Base-by-base conservation (phyloP, 2,329 filamentous ascomycete species). In the Claviceps quebecensis region DNA sequence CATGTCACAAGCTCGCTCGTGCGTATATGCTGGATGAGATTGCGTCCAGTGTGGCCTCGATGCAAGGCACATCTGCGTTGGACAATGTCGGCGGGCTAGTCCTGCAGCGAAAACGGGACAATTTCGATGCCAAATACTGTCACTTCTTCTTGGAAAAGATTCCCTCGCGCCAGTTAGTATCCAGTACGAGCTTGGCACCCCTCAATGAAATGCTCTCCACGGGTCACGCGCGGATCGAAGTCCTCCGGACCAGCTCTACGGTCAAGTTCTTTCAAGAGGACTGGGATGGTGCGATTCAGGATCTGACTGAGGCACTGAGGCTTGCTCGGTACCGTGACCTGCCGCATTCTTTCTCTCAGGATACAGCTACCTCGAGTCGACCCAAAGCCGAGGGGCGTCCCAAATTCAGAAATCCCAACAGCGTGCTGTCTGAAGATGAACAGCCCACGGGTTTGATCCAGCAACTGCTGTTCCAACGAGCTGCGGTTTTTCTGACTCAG, bases 71-170 rank as follows among this genome's bases (percentile, higher is more conserved):
- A 1, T 86, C 84, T 17, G 80, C 84, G 0, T 70, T 94, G 13
- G 86, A 93, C 59, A 84, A 87, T 53, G 83, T 93, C 2, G 86
- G 84, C 2, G 74, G 76, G 5, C 71, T 84, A 55, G 87, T 94
- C 36, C 68, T 93, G 55, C 80, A 86, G 63, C 75, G 86, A 54
- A 82, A 78, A 54, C 73, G 79, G n/a, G 64, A 74, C 48, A 81
- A 89, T 60, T 67, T 73, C 44, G 85, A 93, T 60, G 87, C 86
- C 29, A 85, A 84, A 65, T 93, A 93, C 63, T 87, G 93, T n/a
- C 85, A 93, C 63, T 93, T 91, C 69, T 94, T 94, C 65, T 86
- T 91, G 67, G 86, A 94, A 67, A 93, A 91, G 75, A 90, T 93
- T 26, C 84, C 86, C 1, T 85, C 81, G 41, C 72, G 84, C 43